phyloP scores from a whole-genome alignment of 257 asterid genomes.

The Nicotiana sylvestris region DNA sequence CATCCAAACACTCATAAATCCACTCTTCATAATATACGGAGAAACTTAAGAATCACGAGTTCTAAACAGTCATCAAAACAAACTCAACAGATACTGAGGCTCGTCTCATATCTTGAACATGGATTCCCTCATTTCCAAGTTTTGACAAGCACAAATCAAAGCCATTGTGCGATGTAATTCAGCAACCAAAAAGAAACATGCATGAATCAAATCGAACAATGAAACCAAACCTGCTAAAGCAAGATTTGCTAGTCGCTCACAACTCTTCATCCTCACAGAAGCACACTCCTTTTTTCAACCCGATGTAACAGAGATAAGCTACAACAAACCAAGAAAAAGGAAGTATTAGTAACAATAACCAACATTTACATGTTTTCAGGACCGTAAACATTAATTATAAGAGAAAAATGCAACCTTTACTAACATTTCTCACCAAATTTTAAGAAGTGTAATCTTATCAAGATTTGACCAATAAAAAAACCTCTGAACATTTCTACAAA shows the following conservation, averaged over 20 bases:
- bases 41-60: neutral
- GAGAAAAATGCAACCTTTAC: neutral
- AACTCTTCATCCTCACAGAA: slow-evolving; percentile 34
- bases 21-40: neutral
- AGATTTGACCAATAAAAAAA: neutral
- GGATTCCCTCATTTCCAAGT: neutral
- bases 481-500: neutral
- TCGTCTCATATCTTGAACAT: neutral
- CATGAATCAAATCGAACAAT: neutral
- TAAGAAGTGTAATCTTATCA: neutral
- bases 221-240: slow-evolving; percentile 52
- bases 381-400: neutral
- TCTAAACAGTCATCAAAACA: neutral
- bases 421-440: neutral
- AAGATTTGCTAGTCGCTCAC: slow-evolving; percentile 51
- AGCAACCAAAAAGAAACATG: neutral
- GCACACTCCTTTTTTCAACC: neutral
- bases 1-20: neutral
- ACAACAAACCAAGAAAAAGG: neutral
- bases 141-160: neutral
- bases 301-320: neutral
- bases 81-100: neutral
- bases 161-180: neutral
- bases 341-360: neutral
- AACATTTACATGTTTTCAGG: neutral